phyloP scores from a whole-genome alignment of 176 grass and related monocot genomes.

The Aegilops tauschii region DNA sequence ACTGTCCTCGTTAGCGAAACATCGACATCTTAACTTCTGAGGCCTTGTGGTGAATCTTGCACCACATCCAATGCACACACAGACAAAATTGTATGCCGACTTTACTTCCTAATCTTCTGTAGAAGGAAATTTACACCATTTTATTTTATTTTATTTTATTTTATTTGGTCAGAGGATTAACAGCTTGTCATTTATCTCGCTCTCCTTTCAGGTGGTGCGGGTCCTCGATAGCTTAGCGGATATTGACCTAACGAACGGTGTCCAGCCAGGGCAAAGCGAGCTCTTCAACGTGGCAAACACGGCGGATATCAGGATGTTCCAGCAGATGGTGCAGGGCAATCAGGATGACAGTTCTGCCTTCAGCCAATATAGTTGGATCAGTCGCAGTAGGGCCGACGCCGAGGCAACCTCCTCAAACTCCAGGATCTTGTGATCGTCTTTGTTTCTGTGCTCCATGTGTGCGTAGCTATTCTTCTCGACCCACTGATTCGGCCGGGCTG shows the following conservation, averaged over 20 bases:
- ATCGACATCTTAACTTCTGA: too few relatives aligned
- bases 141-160: neutral
- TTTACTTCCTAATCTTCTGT: neutral
- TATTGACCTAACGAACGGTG: slow-evolving; percentile 78
- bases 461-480: slow-evolving; percentile 19
- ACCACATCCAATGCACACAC: neutral
- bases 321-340: slow-evolving; percentile 64
- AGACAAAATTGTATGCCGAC: neutral
- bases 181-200: neutral
- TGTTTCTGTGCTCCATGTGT: slow-evolving; percentile 3
- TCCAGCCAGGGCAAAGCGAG: slow-evolving; percentile 76
- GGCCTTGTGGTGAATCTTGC: too few relatives aligned
- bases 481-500: slow-evolving; percentile 15
- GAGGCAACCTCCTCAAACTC: slow-evolving; percentile 22
- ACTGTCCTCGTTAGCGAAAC: too few relatives aligned
- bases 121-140: neutral
- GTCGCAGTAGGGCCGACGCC: neutral
- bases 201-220: slow-evolving; percentile 59
- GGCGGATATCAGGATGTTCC: slow-evolving; percentile 81
- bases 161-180: neutral
- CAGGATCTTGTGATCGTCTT: slow-evolving; percentile 29
- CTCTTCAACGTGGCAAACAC: slow-evolving; percentile 79
- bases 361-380: slow-evolving; percentile 57
- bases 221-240: slow-evolving; percentile 75
- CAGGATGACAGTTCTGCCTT: slow-evolving; percentile 60